phyloP scores from a whole-genome alignment of 164 flowering plant genomes.

The Warburgia ugandensis region DNA sequence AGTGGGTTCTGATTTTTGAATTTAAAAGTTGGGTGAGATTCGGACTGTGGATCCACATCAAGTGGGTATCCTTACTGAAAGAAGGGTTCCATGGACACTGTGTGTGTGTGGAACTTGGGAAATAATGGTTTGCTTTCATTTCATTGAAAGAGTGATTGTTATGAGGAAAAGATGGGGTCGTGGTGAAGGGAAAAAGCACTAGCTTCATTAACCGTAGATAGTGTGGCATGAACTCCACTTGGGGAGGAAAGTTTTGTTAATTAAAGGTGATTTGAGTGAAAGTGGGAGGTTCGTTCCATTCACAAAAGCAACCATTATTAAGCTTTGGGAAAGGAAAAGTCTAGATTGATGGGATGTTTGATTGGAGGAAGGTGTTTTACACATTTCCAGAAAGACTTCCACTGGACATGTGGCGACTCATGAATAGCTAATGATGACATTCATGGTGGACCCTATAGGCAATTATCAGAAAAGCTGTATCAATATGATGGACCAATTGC shows the following conservation, averaged over 20 bases:
- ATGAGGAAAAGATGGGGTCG: conserved; percentile 13
- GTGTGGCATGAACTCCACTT: conserved; percentile 47
- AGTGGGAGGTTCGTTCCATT: conserved; percentile 12
- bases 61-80: conserved; percentile 16
- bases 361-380: too few species aligned
- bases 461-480: too few species aligned
- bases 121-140: conserved; percentile 4
- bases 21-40: conserved; percentile 25
- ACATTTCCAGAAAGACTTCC: too few species aligned
- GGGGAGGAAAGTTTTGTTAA: conserved; percentile 12
- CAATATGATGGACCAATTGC: too few species aligned
- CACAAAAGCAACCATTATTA: neutral
- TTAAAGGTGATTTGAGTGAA: conserved; percentile 15
- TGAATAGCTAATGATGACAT: too few species aligned
- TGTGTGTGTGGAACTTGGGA: conserved; percentile 6
- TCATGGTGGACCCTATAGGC: too few species aligned
- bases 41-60: conserved; percentile 21
- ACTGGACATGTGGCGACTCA: too few species aligned
- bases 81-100: conserved; percentile 26
- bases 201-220: conserved; percentile 27
- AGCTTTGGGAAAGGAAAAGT: too few species aligned
- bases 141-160: conserved; percentile 15
- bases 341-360: too few species aligned
- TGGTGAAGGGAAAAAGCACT: conserved; percentile 11
- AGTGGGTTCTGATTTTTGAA: conserved; percentile 42